Percentiles rank a stretch among this genome's conserved stretches.
phyloP scores from a whole-genome alignment of 1,284 basidiomycete genomes.

The Gymnopus androsaceus region DNA sequence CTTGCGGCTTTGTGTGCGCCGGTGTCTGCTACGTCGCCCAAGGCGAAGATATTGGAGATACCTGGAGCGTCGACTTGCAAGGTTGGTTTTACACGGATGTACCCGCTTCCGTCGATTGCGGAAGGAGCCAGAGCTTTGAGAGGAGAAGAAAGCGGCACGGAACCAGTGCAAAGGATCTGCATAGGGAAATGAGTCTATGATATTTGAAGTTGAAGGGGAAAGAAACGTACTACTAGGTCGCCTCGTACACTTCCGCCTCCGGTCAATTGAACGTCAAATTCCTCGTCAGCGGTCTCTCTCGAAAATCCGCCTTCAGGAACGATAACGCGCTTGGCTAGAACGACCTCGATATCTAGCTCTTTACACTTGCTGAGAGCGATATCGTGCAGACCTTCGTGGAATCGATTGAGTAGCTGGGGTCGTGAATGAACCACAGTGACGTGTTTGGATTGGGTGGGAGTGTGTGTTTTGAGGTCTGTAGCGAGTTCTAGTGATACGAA shows the following conservation, averaged over 20 bases:
- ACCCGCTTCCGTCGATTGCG: constrained; percentile 9
- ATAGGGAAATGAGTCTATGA: neutral
- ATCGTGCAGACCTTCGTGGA: constrained; percentile 14
- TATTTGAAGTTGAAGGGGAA: neutral
- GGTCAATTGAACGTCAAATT: constrained; percentile 5
- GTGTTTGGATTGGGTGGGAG: constrained; percentile 10
- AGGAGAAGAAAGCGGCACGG: constrained; percentile 10
- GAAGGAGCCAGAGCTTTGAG: constrained; percentile 11
- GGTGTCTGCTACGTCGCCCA: constrained; percentile 19
- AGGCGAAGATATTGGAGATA: constrained; percentile 11
- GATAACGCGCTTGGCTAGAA: constrained; percentile 8
- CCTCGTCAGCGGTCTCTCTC: neutral
- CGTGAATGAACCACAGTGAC: constrained; percentile 17
- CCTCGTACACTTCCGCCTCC: constrained; percentile 2
- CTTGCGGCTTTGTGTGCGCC: constrained; percentile 18
- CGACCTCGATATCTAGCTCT: constrained; percentile 12
- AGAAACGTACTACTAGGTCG: constrained; percentile 10
- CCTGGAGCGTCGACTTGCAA: constrained; percentile 11
- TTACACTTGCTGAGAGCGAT: constrained; percentile 3
- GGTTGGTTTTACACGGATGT: constrained; percentile 14
- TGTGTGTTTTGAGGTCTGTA: constrained; percentile 15
- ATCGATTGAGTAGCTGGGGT: constrained; percentile 13
- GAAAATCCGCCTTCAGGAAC: constrained; percentile 11
- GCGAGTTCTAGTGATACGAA: constrained; percentile 1
- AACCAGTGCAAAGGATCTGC: constrained; percentile 13